Conservation (phyloP, 1,284 basidiomycete genomes). For the Vanrija sp. region DNA sequence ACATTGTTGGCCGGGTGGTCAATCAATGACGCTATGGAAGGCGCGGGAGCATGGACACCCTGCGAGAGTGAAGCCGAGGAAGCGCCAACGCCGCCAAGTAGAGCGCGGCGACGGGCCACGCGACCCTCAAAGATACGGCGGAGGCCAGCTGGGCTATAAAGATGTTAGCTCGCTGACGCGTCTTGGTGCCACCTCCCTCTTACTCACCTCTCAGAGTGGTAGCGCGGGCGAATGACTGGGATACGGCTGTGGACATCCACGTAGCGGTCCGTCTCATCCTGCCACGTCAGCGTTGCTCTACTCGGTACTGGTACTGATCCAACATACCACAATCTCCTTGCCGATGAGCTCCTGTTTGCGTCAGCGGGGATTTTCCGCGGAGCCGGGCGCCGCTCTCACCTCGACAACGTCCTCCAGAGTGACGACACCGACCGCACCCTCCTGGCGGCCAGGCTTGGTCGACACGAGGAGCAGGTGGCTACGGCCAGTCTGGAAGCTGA, state of each 20-base stretch:
- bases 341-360: conserved; percentile 39
- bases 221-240: conserved; percentile 8
- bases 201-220: not conserved
- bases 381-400: conserved; percentile 30
- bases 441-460: conserved; percentile 64
- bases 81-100: conserved; percentile 6
- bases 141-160: conserved; percentile 16
- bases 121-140: conserved; percentile 40
- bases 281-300: not conserved
- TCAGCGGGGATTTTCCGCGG: not conserved
- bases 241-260: conserved; percentile 39
- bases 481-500: conserved; percentile 78
- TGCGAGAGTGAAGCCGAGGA: not conserved
- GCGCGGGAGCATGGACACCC: not conserved
- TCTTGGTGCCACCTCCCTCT: no score
- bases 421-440: conserved; percentile 71
- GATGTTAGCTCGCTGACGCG: not conserved
- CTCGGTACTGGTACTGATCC: not conserved
- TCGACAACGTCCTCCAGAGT: conserved; percentile 56
- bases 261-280: conserved; percentile 47
- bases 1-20: conserved; percentile 14
- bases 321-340: conserved; percentile 42
- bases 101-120: conserved; percentile 24
- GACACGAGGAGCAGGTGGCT: conserved; percentile 87
- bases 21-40: conserved; percentile 12